Evolutionary conservation across 108 stramenopile species (phyloP), one percentile per base, ranked within the genome.

Genomic region (Cyclotella choctawhatcheeana): DNA sequence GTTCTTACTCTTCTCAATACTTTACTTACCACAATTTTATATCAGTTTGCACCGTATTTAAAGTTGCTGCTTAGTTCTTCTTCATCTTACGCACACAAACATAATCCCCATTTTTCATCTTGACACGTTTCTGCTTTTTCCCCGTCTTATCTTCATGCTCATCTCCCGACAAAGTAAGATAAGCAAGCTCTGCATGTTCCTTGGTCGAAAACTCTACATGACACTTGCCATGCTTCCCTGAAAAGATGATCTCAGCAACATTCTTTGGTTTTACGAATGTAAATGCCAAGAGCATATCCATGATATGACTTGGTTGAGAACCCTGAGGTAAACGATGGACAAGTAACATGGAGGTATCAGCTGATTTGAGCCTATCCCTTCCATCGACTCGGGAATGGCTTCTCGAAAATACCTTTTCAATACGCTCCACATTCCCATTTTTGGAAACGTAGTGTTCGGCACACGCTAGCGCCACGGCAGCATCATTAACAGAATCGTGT

Each of bases 401-500:
- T 3, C 90, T 83, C 1, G 33, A 20, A 24, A 67, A 67, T 20
- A 56, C 67, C 75, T 73, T 71, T 35, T 88, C 88, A 29, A 92
- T 71, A 3, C 71, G 58, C 12, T 85, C 88, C 4, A 90, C 88
- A 3, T 86, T 67, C 3, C 89, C 88, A 50, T 83, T 83, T 25
- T 52, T 78, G 21, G 82, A 64, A 17, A 65, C 17, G 34, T 79
- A 84, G 53, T 81, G 62, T 27, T 82, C 64, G 6, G 89, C 69
- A 70, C 89, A 86, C 20, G 80, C 62, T 52, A 92, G 64, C 14
- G 92, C 88, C 35, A 84, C 83, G 22, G 85, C 62, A 1, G 97
- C 93, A 82, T 96, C 94, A 73, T 94, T 89, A 51, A 94, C 90
- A 53, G 88, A 87, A 67, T 96, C 94, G 65, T 96, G 93, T 14